Conservation (phyloP, 225 moss, liverwort and hornwort genomes). For the Ulota crispa region DNA sequence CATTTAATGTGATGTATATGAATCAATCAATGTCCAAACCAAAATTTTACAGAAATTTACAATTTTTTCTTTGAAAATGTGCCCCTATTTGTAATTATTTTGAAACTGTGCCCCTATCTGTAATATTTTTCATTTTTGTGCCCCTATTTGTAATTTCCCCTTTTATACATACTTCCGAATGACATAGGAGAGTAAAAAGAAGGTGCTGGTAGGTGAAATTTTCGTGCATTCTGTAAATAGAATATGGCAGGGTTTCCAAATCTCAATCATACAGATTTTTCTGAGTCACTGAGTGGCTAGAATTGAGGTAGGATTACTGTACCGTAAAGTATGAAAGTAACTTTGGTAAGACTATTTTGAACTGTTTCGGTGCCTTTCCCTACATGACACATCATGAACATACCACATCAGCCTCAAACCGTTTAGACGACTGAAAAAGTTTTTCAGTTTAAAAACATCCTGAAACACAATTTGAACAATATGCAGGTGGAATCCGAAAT, state of each 20-base stretch:
- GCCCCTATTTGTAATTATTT: too few species aligned
- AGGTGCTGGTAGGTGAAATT: neutral
- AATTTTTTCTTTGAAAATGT: too few species aligned
- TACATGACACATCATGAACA: slow-evolving; percentile 31
- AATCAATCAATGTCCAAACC: too few species aligned
- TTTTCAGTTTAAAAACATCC: neutral
- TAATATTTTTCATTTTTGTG: too few species aligned
- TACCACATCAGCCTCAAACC: neutral
- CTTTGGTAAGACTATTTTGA: slow-evolving; percentile 81
- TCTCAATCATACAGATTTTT: neutral
- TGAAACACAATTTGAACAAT: neutral
- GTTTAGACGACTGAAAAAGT: neutral
- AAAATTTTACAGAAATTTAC: too few species aligned
- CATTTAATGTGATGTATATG: too few species aligned
- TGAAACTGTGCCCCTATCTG: too few species aligned
- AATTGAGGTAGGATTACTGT: neutral
- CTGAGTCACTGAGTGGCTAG: neutral
- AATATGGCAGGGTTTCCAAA: neutral
- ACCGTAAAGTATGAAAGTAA: slow-evolving; percentile 79
- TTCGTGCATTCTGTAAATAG: neutral
- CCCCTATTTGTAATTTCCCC: too few species aligned
- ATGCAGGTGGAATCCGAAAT: neutral
- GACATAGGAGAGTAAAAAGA: neutral
- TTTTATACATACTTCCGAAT: neutral
- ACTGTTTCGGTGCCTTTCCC: slow-evolving; percentile 66